A percentile compares a stretch with the other conserved stretches of the same genome.
Evolutionary conservation across 2,329 filamentous ascomycete species (phyloP).

Genomic region (Lasiodiplodia theobromae): DNA sequence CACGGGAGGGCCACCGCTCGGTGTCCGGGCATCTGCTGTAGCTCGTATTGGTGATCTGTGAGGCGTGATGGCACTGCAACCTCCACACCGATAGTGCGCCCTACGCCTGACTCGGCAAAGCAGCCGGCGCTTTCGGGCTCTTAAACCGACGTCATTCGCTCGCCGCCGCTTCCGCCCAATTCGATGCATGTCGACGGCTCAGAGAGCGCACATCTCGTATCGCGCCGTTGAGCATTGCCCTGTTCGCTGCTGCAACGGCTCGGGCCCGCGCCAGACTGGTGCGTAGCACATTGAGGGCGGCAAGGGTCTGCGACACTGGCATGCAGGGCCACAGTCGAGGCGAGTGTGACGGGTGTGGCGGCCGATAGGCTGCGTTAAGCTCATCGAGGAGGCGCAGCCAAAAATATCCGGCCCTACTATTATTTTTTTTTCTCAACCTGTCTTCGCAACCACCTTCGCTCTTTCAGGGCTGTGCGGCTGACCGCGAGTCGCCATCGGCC

Average conservation of each 20-base stretch:
- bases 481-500: neutral
- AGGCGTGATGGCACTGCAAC: conserved; percentile 25
- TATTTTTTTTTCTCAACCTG: neutral
- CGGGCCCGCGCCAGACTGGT: conserved; percentile 6
- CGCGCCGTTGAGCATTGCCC: neutral
- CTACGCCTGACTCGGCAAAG: conserved; percentile 23
- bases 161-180: conserved; percentile 7
- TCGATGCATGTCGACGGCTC: neutral
- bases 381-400: conserved; percentile 18
- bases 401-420: conserved; percentile 11
- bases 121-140: conserved; percentile 14
- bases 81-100: neutral
- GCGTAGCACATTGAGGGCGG: neutral
- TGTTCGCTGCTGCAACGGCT: conserved; percentile 4
- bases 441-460: neutral
- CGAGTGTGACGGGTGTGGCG: conserved; percentile 28
- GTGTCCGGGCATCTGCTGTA: neutral
- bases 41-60: conserved; percentile 23
- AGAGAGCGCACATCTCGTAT: conserved; percentile 6
- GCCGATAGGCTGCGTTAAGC: conserved; percentile 24
- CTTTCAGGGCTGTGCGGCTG: conserved; percentile 6
- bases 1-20: neutral
- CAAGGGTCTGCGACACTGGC: conserved; percentile 21
- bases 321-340: conserved; percentile 11
- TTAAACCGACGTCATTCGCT: conserved; percentile 22